Evolutionary conservation across 257 asterid genomes (phyloP).

Genomic region (Plantago major): DNA sequence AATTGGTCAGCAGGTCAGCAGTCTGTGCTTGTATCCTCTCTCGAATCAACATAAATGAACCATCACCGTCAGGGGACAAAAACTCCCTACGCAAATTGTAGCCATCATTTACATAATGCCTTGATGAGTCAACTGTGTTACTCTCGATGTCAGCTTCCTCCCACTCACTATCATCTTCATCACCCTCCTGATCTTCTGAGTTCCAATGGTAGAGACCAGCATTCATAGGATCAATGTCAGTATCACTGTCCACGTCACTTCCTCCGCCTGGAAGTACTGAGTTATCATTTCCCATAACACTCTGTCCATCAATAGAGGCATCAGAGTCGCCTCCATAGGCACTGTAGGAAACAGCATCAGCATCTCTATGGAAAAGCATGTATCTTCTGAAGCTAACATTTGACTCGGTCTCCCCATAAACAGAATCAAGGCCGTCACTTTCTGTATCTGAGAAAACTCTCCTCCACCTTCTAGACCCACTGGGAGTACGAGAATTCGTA

Average conservation of each 20-base stretch:
- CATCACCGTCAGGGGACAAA: conserved; percentile 35
- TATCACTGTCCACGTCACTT: conserved; percentile 62
- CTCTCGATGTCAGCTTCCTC: conserved; percentile 54
- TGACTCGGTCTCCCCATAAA: conserved; percentile 71
- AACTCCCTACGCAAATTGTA: conserved; percentile 31
- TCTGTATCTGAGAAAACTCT: conserved; percentile 65
- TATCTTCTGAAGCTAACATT: conserved; percentile 63
- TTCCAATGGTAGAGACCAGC: conserved; percentile 72
- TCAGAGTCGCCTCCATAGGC: conserved; percentile 69
- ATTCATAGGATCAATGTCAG: conserved; percentile 92
- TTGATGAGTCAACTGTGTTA: conserved; percentile 27
- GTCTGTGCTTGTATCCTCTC: conserved; percentile 26
- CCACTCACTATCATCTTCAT: conserved; percentile 46
- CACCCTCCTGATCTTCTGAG: conserved; percentile 56
- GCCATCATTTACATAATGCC: conserved; percentile 21
- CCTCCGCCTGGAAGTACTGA: conserved; percentile 39
- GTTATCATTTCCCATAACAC: conserved; percentile 48
- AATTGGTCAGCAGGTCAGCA: conserved; percentile 30
- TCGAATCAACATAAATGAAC: conserved; percentile 26
- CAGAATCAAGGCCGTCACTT: conserved; percentile 76
- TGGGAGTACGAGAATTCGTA: conserved; percentile 47
- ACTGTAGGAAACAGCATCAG: conserved; percentile 53
- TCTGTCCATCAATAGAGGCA: conserved; percentile 61
- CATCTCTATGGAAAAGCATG: conserved; percentile 49
- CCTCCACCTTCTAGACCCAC: conserved; percentile 68